Evolutionary conservation across 768 basidiomycete species (phyloP), one percentile per base, ranked within the genome.

Genomic region (Xerocomus spinulosus): DNA sequence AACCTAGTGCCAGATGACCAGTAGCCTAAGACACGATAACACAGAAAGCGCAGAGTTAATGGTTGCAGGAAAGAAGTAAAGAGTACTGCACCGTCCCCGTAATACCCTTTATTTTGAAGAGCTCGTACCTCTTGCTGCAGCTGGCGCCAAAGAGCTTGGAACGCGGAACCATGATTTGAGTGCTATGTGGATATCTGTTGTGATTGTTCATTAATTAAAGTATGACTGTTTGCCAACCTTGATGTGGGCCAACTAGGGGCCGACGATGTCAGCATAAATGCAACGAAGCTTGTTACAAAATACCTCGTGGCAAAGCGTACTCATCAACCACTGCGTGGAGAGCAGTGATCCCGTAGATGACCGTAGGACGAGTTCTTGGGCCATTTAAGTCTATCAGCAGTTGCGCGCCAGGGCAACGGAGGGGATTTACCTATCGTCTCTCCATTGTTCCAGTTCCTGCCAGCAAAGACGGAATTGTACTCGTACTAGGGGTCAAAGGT

Each of bases 231-330:
- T 28, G 37, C 61, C 37, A 49, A 85, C 88, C 77, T 87, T 84
- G 55, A 87, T 88, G 60, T 92, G 89, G 4, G 89, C 88, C 28
- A 92, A 70, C 89, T 92, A 57, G 13, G 28, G 29, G 8, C 48
- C 34, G 23, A 34, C n/a, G n/a, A 49, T 20, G 39, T 55, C 33
- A 54, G 41, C 9, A 42, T 44, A 24, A 13, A 50, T 48, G 10
- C 46, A 42, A 38, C 33, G 23, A 38, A 42, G 62, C 68, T 44
- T 21, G 15, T 35, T 26, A 18, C 28, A 24, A 28, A 44, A 49
- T 56, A 92, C 88, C 76, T 92, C 90, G 58, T 92, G 90, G 62
- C 89, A 92, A 9, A 92, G 65, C 1, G 82, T 85, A 55, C 84
- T 81, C 75, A 92, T 77, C 24, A 92, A 57, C 79, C 81, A 86